phyloP scores from a whole-genome alignment of 208 protist genomes.

The Trypanosomatidae sp. region DNA sequence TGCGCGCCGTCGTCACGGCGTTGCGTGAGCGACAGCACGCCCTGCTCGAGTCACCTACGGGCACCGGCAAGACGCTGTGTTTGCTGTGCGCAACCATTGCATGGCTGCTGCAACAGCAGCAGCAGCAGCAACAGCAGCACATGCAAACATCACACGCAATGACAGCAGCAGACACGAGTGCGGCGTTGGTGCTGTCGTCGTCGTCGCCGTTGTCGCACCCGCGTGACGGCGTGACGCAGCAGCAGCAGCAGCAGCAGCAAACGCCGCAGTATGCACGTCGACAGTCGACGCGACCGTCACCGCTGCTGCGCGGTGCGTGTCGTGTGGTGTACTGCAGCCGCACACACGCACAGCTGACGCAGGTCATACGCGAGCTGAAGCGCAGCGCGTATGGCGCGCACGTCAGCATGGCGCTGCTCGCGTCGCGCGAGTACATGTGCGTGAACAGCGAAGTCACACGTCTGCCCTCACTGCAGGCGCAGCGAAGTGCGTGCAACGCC shows the following conservation, averaged over 20 bases:
- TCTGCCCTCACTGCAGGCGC: constrained; percentile 46
- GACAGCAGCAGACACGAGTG: too few relatives aligned
- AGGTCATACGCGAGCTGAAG: constrained; percentile 95
- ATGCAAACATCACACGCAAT: neutral
- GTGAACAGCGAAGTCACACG: constrained; percentile 79
- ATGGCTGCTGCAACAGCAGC: constrained; percentile 41
- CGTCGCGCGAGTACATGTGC: constrained; percentile 95
- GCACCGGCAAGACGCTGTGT: constrained; percentile 97
- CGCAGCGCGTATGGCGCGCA: constrained; percentile 68
- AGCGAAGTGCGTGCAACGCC: constrained; percentile 49
- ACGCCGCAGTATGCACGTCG: too few relatives aligned
- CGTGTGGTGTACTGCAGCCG: constrained; percentile 95
- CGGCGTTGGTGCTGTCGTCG: too few relatives aligned
- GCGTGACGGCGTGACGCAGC: too few relatives aligned
- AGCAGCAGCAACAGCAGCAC: neutral
- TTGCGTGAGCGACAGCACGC: constrained; percentile 79
- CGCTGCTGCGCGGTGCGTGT: neutral
- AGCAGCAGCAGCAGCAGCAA: too few relatives aligned
- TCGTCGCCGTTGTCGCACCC: too few relatives aligned
- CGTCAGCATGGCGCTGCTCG: constrained; percentile 84
- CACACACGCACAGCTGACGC: constrained; percentile 97
- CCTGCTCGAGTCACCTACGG: constrained; percentile 95
- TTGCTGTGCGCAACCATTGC: constrained; percentile 92
- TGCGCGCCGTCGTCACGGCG: constrained; percentile 87
- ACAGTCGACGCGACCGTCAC: neutral